Conservation (phyloP, 108 stramenopile genomes). For the Phaeodactylum tricornutum region DNA sequence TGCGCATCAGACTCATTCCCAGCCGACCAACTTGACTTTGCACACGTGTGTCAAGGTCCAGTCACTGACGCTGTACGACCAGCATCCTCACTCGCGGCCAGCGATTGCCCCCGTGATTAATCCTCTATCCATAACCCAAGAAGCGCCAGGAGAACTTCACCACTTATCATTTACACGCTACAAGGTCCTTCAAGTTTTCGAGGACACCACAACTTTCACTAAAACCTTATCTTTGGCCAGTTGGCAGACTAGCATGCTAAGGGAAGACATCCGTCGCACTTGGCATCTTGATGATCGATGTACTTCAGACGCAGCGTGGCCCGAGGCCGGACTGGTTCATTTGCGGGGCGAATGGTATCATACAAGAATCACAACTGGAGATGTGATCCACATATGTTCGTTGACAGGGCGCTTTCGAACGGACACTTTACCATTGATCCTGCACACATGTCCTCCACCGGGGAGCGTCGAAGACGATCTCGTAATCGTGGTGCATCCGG, state of each 20-base stretch:
- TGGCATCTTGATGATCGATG: neutral
- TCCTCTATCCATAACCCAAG: too few species aligned
- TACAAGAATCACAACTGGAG: slow-evolving; percentile 38
- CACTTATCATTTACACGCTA: slow-evolving; percentile 40
- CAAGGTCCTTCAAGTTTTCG: slow-evolving; percentile 35
- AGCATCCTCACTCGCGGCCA: too few species aligned
- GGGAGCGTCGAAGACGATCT: slow-evolving; percentile 60
- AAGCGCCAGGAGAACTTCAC: too few species aligned
- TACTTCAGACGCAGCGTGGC: neutral
- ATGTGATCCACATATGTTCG: slow-evolving; percentile 68
- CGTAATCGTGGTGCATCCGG: slow-evolving; percentile 69
- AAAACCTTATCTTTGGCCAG: slow-evolving; percentile 45
- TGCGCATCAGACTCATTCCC: slow-evolving; percentile 11
- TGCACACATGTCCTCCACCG: slow-evolving; percentile 43
- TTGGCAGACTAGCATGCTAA: slow-evolving; percentile 35
- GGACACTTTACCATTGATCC: slow-evolving; percentile 58
- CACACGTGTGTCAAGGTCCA: too few species aligned
- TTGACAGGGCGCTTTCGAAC: slow-evolving; percentile 56
- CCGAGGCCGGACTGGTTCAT: slow-evolving; percentile 29
- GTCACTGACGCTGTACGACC: too few species aligned
- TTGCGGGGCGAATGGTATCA: slow-evolving; percentile 78
- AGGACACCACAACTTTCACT: slow-evolving; percentile 34
- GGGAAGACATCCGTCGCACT: neutral
- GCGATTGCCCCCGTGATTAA: too few species aligned
- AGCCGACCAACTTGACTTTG: too few species aligned